Evolutionary conservation across 1,284 basidiomycete species (phyloP), one percentile per base, ranked within the genome.

Genomic region (Tilletia horrida): DNA sequence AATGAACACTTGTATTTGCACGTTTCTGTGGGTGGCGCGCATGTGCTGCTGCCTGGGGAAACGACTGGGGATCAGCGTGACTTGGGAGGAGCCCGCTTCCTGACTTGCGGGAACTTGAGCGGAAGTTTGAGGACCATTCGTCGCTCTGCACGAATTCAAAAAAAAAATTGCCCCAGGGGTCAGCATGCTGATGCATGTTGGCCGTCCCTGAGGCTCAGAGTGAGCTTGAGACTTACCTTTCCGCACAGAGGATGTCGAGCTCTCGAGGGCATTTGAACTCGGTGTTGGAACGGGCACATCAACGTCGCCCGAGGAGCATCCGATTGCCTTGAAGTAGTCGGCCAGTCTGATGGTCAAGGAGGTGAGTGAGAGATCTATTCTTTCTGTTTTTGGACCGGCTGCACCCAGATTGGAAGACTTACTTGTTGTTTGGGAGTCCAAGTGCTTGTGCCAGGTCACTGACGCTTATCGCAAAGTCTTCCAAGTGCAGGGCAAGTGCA

Each of bases 401-500:
- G n/a, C n/a, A n/a, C n/a, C n/a, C n/a, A n/a, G n/a, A 18, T 23
- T 48, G 45, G 45, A 16, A 23, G n/a, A 71, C 71, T 62, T 62
- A 74, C 69, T 67, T 67, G 18, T 66, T 50, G 8, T 66, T 48
- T 9, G 62, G 62, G 16, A 76, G 31, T 18, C 64, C 48, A 8
- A 76, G 62, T 14, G 73, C 73, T 27, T 61, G 63, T 1, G 73
- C 66, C 2, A 75, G 25, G 7, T 59, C 48, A 35, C 73, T 65
- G 14, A 73, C 65, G 18, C 76, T 75, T 59, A 81, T 68, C 13
- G 71, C 67, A 65, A 79, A 81, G 59, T 75, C 71, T 55, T 81
- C 78, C 50, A 80, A 62, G 47, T 81, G 77, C 48, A 81, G 69
- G 0, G 70, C 72, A 1, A 81, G 66, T 18, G 77, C 79, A 57